These are phyloP conservation scores for Paraurostyla sp. DNA, from an alignment of 73 alveolate species.

Conservation along the genomic window DNA sequence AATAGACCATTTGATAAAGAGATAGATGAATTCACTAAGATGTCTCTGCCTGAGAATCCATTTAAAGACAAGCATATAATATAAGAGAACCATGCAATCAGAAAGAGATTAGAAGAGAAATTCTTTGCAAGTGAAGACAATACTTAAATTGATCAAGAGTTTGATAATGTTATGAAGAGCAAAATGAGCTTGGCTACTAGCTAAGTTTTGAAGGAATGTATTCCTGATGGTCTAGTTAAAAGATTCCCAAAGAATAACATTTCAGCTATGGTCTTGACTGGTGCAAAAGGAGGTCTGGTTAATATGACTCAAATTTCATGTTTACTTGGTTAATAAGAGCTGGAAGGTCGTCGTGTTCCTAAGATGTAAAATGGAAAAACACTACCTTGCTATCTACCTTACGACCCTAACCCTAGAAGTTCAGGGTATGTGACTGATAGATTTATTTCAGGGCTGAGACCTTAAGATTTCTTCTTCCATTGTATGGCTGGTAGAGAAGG, in stretches of 20 bases:
- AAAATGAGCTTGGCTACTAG: slow-evolving; percentile 91
- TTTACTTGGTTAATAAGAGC: slow-evolving; percentile 96
- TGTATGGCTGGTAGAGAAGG: slow-evolving; percentile 99
- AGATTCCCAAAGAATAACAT: slow-evolving; percentile 93
- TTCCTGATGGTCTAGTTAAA: slow-evolving; percentile 91
- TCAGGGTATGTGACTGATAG: slow-evolving; percentile 98
- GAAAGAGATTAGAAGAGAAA: slow-evolving; percentile 73
- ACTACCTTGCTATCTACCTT: slow-evolving; percentile 95
- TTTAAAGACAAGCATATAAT: slow-evolving; percentile 26
- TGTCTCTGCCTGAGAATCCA: slow-evolving; percentile 49
- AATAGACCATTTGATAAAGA: not conserved
- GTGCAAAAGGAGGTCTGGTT: slow-evolving; percentile 97
- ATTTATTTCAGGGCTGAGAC: slow-evolving; percentile 97
- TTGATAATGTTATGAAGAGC: slow-evolving; percentile 90
- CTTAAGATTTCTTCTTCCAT: slow-evolving; percentile 97
- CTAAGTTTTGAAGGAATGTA: slow-evolving; percentile 78
- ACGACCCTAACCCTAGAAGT: slow-evolving; percentile 98
- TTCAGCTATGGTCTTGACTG: slow-evolving; percentile 96
- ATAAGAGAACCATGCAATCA: slow-evolving; percentile 66
- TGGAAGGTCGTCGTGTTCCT: slow-evolving; percentile 99
- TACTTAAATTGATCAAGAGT: slow-evolving; percentile 78
- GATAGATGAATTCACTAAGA: slow-evolving; percentile 10
- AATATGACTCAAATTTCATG: slow-evolving; percentile 94
- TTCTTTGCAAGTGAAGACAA: slow-evolving; percentile 74
- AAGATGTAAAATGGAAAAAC: slow-evolving; percentile 96